Evolutionary conservation across 352 stramenopile genomes (phyloP).

Genomic region (Pythium dissotocum): DNA sequence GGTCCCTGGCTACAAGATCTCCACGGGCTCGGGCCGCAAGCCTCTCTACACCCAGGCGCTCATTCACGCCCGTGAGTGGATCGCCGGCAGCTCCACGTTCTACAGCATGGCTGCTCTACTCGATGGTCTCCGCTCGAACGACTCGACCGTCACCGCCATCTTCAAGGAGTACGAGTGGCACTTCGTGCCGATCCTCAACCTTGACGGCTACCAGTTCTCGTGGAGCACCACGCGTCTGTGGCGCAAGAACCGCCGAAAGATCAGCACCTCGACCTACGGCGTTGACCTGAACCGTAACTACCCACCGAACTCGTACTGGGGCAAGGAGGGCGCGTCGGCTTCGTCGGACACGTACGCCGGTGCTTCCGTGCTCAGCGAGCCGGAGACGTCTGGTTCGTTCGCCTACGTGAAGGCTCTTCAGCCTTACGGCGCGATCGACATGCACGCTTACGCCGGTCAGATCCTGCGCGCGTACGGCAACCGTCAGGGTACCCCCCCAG

Average conservation of each 20-base stretch:
- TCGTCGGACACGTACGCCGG: conserved; percentile 27
- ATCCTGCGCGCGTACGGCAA: conserved; percentile 30
- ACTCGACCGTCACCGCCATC: conserved; percentile 19
- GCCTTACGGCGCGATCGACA: conserved; percentile 25
- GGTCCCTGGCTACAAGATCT: conserved; percentile 34
- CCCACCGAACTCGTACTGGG: conserved; percentile 20
- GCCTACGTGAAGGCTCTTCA: conserved; percentile 26
- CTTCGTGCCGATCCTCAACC: conserved; percentile 37
- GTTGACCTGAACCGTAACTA: conserved; percentile 39
- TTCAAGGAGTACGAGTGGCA: conserved; percentile 31
- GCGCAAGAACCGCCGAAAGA: conserved; percentile 33
- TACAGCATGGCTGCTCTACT: conserved; percentile 27
- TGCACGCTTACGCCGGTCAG: conserved; percentile 31
- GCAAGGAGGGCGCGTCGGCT: background rate
- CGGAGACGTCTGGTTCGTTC: conserved; percentile 26
- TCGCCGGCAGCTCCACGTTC: conserved; percentile 26
- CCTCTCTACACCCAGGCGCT: conserved; percentile 29
- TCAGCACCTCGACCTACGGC: conserved; percentile 17
- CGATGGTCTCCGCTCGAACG: conserved; percentile 23
- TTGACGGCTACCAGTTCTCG: conserved; percentile 27
- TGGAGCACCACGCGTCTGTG: conserved; percentile 24
- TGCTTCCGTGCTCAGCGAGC: conserved; percentile 27
- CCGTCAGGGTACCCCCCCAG: conserved; percentile 6
- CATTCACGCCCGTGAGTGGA: conserved; percentile 33
- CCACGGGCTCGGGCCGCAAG: conserved; percentile 16